phyloP scores from a whole-genome alignment of 1,284 basidiomycete species.

The Pterula multifida region DNA sequence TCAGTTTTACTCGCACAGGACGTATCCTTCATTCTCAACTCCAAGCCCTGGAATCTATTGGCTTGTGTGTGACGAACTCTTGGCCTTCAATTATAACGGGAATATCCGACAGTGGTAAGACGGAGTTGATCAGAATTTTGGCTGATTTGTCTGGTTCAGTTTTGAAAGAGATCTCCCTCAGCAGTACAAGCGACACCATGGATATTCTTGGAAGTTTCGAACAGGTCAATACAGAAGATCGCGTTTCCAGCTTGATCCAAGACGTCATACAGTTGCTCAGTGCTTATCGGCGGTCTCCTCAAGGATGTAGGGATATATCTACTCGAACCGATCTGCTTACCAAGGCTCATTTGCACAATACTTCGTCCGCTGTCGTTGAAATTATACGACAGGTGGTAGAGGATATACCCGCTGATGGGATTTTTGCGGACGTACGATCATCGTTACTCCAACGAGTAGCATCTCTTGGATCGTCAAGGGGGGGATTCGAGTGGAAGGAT shows the following conservation, averaged over 20 bases:
- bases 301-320: conserved; percentile 1
- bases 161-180: conserved; percentile 73
- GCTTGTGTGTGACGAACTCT: conserved; percentile 63
- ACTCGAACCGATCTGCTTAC: not conserved
- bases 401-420: conserved; percentile 4
- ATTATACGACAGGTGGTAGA: not conserved
- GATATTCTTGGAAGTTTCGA: conserved; percentile 96
- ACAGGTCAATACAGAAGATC: conserved; percentile 55
- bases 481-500: conserved; percentile 91
- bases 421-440: conserved; percentile 8
- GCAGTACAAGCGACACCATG: conserved; percentile 83
- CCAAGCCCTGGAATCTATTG: conserved; percentile 63
- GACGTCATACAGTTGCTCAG: conserved; percentile 30
- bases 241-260: conserved; percentile 25
- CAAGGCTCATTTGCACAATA: not conserved
- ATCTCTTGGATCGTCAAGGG: conserved; percentile 16
- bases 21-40: conserved; percentile 56
- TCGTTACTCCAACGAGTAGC: conserved; percentile 10
- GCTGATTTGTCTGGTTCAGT: conserved; percentile 61
- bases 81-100: conserved; percentile 91
- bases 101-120: conserved; percentile 69
- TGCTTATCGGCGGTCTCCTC: conserved; percentile 27
- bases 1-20: conserved; percentile 25
- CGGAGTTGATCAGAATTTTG: conserved; percentile 58
- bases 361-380: not conserved